A percentile compares a stretch with the other conserved stretches of the same genome.
Evolutionary conservation across 2,329 filamentous ascomycete genomes (phyloP).

Genomic region (Microsporum ferrugineum): DNA sequence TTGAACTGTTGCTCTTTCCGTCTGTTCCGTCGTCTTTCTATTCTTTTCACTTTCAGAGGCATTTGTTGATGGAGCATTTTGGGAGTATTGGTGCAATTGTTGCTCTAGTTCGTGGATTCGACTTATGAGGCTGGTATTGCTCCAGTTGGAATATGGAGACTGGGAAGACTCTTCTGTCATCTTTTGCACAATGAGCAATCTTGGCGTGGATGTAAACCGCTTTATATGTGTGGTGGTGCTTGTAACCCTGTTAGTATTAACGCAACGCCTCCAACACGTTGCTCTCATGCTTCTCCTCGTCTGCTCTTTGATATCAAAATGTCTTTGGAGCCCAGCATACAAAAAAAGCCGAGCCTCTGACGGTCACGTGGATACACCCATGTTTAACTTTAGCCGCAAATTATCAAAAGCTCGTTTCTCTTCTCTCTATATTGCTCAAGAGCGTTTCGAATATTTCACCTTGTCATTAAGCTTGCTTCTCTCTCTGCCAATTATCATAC

Average conservation of each 20-base stretch:
- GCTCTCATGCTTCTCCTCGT: background rate
- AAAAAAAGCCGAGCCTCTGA: too few species aligned
- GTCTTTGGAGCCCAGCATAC: too few species aligned
- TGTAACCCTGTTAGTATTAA: background rate
- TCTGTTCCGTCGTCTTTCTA: background rate
- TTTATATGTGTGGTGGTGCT: background rate
- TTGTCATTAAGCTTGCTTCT: too few species aligned
- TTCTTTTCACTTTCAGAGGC: conserved; percentile 19
- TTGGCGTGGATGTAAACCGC: background rate
- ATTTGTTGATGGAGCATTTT: conserved; percentile 21
- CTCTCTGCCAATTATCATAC: too few species aligned
- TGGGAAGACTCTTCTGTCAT: conserved; percentile 10
- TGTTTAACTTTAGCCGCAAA: too few species aligned
- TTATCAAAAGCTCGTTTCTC: too few species aligned
- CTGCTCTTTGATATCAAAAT: too few species aligned
- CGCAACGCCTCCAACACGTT: background rate
- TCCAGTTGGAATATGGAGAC: conserved; percentile 51
- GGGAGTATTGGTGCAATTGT: conserved; percentile 42
- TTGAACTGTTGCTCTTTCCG: background rate
- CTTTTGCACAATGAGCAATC: background rate
- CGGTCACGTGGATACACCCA: too few species aligned
- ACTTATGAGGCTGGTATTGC: conserved; percentile 54
- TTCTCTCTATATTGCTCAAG: too few species aligned
- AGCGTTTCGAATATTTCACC: too few species aligned
- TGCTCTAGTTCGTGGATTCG: conserved; percentile 57